A percentile compares a stretch with the other conserved stretches of the same genome.
Conservation (phyloP, 2,329 filamentous ascomycete genomes). For the Leptographium radiaticola region DNA sequence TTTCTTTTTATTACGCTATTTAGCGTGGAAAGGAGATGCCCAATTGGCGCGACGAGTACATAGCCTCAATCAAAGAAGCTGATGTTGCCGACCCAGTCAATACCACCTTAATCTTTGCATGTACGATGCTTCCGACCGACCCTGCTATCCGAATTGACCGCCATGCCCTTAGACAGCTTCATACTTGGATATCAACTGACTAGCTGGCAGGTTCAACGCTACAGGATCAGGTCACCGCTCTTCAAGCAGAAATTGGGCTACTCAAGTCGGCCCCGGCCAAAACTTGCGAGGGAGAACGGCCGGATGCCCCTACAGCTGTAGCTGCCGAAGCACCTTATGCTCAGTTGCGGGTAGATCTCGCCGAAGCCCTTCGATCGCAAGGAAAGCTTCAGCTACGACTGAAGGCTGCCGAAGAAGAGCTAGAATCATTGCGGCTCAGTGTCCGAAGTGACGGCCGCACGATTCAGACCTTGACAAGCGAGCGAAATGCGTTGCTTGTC, state of each 20-base stretch:
- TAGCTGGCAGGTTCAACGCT: constrained; percentile 43
- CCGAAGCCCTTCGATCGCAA: constrained; percentile 63
- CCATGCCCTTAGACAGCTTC: background rate
- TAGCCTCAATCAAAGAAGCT: constrained; percentile 60
- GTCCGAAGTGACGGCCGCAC: constrained; percentile 45
- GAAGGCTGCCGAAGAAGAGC: constrained; percentile 47
- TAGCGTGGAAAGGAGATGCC: constrained; percentile 27
- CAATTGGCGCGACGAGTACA: constrained; percentile 73
- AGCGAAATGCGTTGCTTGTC: constrained; percentile 47
- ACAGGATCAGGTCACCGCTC: constrained; percentile 50
- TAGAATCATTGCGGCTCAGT: constrained; percentile 43
- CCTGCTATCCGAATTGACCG: too few relatives aligned
- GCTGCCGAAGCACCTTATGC: constrained; percentile 22
- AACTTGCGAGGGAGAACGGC: background rate
- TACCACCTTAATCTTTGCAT: constrained; percentile 61
- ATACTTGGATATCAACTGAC: background rate
- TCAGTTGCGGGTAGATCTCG: constrained; percentile 55
- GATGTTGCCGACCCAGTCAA: constrained; percentile 50
- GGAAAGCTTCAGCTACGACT: constrained; percentile 54
- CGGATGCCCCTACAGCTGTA: background rate
- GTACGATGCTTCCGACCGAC: constrained; percentile 33
- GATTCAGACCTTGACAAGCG: constrained; percentile 48
- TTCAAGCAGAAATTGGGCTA: constrained; percentile 41
- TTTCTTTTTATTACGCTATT: background rate
- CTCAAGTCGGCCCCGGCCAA: constrained; percentile 4